These are phyloP conservation scores for Potentilla sterilis DNA, from an alignment of 306 rosid genomes.

Conservation along the genomic window DNA sequence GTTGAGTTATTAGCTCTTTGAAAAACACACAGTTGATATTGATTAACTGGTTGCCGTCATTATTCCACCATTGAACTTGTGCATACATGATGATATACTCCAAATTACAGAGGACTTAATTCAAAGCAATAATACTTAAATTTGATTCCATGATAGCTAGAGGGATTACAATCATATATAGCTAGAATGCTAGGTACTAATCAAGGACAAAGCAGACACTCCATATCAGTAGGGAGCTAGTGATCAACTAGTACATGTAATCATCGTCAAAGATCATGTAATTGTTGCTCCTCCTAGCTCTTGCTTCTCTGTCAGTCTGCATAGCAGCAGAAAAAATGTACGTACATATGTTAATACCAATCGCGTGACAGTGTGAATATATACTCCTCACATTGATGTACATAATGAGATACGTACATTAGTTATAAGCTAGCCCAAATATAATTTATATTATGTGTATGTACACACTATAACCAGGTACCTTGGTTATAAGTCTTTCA, in stretches of 20 bases:
- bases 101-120: neutral
- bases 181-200: neutral
- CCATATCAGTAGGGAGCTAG: neutral
- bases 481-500: slow-evolving; percentile 80
- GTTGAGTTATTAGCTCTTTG: too few species aligned
- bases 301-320: slow-evolving; percentile 75
- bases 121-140: neutral
- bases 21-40: too few species aligned
- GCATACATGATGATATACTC: neutral
- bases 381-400: too few species aligned
- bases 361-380: too few species aligned
- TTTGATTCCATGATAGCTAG: neutral
- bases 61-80: neutral
- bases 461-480: slow-evolving; percentile 12
- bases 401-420: neutral
- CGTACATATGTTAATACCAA: too few species aligned
- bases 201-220: neutral
- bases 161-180: neutral
- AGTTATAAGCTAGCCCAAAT: neutral
- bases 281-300: slow-evolving; percentile 57
- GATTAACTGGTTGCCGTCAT: too few species aligned
- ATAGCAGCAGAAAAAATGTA: neutral
- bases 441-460: neutral
- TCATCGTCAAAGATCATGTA: slow-evolving; percentile 77
- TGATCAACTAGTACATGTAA: slow-evolving; percentile 30